Evolutionary conservation across 2,329 filamentous ascomycete genomes (phyloP), one percentile per base, ranked within the genome.

Genomic region (Monilinia fructigena): DNA sequence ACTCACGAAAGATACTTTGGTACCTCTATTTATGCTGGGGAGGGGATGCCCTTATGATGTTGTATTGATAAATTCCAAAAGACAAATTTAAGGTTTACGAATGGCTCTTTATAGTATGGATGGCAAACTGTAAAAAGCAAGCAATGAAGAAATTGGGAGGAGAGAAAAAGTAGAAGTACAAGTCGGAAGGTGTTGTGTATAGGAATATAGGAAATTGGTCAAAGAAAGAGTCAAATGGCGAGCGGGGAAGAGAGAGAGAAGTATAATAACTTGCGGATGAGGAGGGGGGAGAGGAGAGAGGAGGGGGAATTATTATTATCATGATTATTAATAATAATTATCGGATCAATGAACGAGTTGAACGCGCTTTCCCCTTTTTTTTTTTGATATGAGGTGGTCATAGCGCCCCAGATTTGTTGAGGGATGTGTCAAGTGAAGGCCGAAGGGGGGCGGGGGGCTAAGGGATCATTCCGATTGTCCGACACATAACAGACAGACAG

Each of bases 1-100:
- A 55, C 23, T 55, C 63, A 12, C 50, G 59, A 23, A 16, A 68
- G 53, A 55, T 55, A 52, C 58, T 48, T 61, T 48, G 45, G 28
- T 7, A 8, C n/a, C 45, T 52, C 31, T 38, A 40, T 50, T 20
- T 40, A 10, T 38, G 31, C 58, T 7, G 14, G n/a, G 6, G 8
- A 28, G 14, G 23, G 14, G 28, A 23, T 23, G 28, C 28, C 28
- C 31, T 45, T 61, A 26, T 31, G 58, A 60, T 48, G 14, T 8
- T n/a, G 47, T 38, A 20, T 26, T 16, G 11, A 50, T 16, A 20
- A 50, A 50, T 18, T 31, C 20, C 14, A 1, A 14, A 14, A 42
- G 31, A 35, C 31, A 35, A 35, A 35, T 35, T 35, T 35, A 35
- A 2, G 31, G 7, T 35, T 35, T 35, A 35, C 31, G 31, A 35